Percentiles rank a stretch among this genome's conserved stretches.
Conservation (phyloP, 768 basidiomycete genomes). For the Hydnomerulius pinastri region DNA sequence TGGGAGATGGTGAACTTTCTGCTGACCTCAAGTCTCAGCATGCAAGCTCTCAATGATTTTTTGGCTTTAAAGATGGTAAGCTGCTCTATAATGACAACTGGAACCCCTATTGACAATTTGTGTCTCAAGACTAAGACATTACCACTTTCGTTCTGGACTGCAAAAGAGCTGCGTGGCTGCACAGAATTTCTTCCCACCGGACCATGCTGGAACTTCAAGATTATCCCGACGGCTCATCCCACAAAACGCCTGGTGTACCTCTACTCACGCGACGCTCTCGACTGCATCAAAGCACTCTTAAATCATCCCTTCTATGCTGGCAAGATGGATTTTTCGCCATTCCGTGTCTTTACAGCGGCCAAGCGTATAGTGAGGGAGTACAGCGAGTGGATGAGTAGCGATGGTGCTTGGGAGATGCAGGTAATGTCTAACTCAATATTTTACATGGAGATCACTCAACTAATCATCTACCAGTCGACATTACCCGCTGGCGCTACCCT, state of each 20-base stretch:
- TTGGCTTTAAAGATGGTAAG: background rate
- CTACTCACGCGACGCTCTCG: conserved; percentile 13
- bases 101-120: too few relatives aligned
- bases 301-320: conserved; percentile 18
- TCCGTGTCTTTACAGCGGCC: too few relatives aligned
- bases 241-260: conserved; percentile 14
- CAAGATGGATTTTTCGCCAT: too few relatives aligned
- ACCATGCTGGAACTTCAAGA: conserved; percentile 24
- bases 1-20: background rate
- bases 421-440: conserved; percentile 11
- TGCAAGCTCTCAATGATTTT: background rate
- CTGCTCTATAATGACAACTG: too few relatives aligned
- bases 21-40: background rate
- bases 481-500: conserved; percentile 4
- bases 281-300: conserved; percentile 24
- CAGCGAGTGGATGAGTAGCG: conserved; percentile 22
- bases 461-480: background rate
- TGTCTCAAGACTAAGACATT: too few relatives aligned
- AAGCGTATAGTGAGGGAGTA: too few relatives aligned
- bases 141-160: conserved; percentile 25
- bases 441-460: background rate
- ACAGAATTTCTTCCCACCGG: conserved; percentile 29
- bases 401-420: conserved; percentile 25
- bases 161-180: conserved; percentile 26
- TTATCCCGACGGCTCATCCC: conserved; percentile 9